Conservation (phyloP, 305 asterid genomes). For the Coffea humblotiana region DNA sequence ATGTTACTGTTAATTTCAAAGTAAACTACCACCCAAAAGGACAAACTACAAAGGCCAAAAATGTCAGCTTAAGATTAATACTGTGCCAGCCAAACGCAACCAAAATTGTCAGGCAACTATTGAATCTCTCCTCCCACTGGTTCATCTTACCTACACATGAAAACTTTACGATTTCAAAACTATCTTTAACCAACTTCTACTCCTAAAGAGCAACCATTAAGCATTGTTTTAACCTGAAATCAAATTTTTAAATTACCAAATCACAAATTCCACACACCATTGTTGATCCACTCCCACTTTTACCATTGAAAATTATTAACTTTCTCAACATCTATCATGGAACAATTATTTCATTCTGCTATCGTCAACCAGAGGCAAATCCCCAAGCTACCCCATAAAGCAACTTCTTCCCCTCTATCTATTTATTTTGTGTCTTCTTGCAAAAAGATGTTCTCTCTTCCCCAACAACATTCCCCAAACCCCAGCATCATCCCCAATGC, state of each 20-base stretch:
- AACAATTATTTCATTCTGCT: neutral
- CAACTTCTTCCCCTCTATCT: neutral
- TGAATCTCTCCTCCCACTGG: neutral
- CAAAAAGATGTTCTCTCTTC: neutral
- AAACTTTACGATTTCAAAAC: neutral
- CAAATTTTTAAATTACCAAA: too few species aligned
- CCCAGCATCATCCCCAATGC: neutral
- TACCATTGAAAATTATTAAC: too few species aligned
- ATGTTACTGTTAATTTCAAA: slow-evolving; percentile 2
- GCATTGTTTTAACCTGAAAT: too few species aligned
- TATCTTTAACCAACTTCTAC: neutral
- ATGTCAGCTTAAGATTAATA: neutral
- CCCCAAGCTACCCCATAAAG: neutral
- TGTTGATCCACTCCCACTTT: too few species aligned
- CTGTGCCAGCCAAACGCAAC: neutral
- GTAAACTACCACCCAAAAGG: neutral
- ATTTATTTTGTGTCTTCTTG: neutral
- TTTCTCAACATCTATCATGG: too few species aligned
- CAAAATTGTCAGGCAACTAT: neutral
- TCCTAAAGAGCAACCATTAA: too few species aligned
- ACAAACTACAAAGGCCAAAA: too few species aligned
- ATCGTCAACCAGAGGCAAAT: neutral
- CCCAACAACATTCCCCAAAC: neutral
- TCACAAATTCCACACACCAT: too few species aligned
- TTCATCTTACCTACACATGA: neutral